These are phyloP conservation scores for Termitomyces sp. DNA, from an alignment of 768 basidiomycete genomes.

Conservation along the genomic window DNA sequence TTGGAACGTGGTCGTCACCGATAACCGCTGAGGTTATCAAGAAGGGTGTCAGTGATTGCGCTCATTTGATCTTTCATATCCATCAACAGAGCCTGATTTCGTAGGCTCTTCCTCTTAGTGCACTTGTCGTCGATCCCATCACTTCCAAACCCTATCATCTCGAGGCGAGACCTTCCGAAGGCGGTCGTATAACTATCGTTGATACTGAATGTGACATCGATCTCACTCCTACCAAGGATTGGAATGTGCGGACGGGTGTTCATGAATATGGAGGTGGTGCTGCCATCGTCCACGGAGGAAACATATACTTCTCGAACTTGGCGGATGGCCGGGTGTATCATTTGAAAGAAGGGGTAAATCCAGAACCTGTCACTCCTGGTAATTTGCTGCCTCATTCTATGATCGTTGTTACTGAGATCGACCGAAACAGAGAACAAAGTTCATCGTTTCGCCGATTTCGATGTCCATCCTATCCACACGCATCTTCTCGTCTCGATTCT, in stretches of 20 bases:
- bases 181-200: conserved; percentile 51
- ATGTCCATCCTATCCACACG: conserved; percentile 46
- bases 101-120: conserved; percentile 31
- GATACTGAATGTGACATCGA: conserved; percentile 44
- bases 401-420: neutral
- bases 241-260: conserved; percentile 55
- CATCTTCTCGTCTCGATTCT: conserved; percentile 56
- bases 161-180: conserved; percentile 53
- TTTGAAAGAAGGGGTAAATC: conserved; percentile 23
- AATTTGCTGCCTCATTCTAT: conserved; percentile 8
- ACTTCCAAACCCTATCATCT: conserved; percentile 44
- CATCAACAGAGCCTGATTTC: conserved; percentile 7
- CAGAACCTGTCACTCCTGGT: conserved; percentile 64
- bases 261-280: conserved; percentile 66
- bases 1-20: conserved; percentile 58
- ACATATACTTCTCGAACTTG: conserved; percentile 50
- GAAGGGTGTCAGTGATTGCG: conserved; percentile 24
- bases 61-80: neutral
- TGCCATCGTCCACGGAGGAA: conserved; percentile 38
- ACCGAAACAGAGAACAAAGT: conserved; percentile 35
- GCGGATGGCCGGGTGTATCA: conserved; percentile 45
- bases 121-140: conserved; percentile 49
- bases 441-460: conserved; percentile 60
- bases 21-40: conserved; percentile 49
- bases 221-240: conserved; percentile 40